Conservation (phyloP, 176 grass and related monocot species). For the Bromus sterilis region DNA sequence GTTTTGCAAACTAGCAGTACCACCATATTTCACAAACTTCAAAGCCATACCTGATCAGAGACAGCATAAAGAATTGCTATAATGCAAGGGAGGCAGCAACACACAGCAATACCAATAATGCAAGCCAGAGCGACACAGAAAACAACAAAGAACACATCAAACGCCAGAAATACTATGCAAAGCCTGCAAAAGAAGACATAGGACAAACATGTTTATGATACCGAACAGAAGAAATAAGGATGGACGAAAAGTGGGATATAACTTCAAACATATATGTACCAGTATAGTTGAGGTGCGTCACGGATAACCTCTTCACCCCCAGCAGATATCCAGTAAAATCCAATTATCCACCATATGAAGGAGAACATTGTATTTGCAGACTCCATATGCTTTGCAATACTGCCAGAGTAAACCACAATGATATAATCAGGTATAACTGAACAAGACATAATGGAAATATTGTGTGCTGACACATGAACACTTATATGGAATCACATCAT, state of each 20-base stretch:
- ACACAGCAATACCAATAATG: conserved; percentile 88
- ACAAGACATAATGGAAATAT: neutral
- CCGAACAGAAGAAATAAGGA: conserved; percentile 1
- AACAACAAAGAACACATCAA: conserved; percentile 91
- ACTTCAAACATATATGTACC: conserved; percentile 30
- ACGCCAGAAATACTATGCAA: conserved; percentile 85
- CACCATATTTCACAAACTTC: neutral
- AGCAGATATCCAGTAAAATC: conserved; percentile 87
- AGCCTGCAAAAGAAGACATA: conserved; percentile 51
- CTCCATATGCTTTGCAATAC: conserved; percentile 67
- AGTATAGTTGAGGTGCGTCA: conserved; percentile 73
- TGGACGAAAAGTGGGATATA: neutral
- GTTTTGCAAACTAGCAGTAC: too few relatives aligned
- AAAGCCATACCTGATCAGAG: conserved; percentile 67
- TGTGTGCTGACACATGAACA: neutral
- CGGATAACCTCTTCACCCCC: conserved; percentile 65
- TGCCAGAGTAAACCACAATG: conserved; percentile 27
- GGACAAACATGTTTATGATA: neutral
- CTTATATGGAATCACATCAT: neutral
- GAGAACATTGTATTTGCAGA: conserved; percentile 90
- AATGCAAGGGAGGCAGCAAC: conserved; percentile 96
- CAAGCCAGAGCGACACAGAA: conserved; percentile 90
- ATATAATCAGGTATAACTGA: neutral
- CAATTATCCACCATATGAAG: conserved; percentile 91
- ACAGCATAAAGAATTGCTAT: conserved; percentile 89